Base-by-base conservation (phyloP, 164 flowering plant genomes). In the Chimonanthus praecox region DNA sequence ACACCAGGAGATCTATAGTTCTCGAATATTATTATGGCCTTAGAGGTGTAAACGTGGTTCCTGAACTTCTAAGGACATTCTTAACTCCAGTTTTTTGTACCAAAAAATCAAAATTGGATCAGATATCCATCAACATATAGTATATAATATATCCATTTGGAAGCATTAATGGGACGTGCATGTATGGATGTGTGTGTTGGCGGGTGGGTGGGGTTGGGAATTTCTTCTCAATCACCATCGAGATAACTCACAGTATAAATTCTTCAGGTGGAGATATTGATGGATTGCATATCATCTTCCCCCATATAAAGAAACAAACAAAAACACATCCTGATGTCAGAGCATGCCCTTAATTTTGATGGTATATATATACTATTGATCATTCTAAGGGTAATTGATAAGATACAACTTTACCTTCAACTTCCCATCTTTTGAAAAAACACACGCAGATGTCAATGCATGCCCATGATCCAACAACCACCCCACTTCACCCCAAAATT, bases 401-500 rank as follows among this genome's bases (percentile, higher is more conserved):
- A 45, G 46, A 64, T 18, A 76, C 47, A n/a, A 69, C 81, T 86
- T 83, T 87, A 72, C 97, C 93, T 95, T 87, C 71, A 90, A 69
- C 63, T 83, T 79, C 2, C 82, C 84, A 49, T 82, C 84, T 68
- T 74, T 75, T 51, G 88, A 80, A 81, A 92, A 86, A 69, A 81
- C 76, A 78, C 90, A 91, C 81, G 78, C 87, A 58, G 97, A 91
- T 68, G 97, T 87, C 69, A 91, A 77, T 15, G 96, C 91, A 21
- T 43, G 78, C 21, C 88, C 91, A 33, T 77, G 73, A 73, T 85
- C 85, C 16, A 87, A 79, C 76, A 89, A 67, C 99, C 99, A 95
- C 68, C 99, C 99, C 8, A 84, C 97, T 78, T 90, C 94, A 58
- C 79, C 72, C 49, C 58, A 78, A 58, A 80, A 81, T 75, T 81